Base-by-base conservation (phyloP, 2,329 filamentous ascomycete species). In the Penicillium sp. region DNA sequence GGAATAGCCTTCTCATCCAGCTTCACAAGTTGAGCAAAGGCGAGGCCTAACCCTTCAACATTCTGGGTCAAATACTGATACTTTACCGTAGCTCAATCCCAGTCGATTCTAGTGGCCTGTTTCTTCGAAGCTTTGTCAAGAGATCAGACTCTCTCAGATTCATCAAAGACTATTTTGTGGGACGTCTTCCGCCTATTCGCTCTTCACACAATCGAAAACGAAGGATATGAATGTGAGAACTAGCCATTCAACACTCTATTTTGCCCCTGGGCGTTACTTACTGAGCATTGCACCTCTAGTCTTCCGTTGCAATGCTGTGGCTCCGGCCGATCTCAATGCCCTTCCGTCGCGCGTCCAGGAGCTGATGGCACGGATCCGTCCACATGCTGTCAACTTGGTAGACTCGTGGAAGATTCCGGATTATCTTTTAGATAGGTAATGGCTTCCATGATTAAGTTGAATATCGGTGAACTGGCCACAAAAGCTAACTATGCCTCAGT, bases 401-500 rank as follows among this genome's bases (percentile, higher is more conserved):
- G 82, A 84, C 66, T 73, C 80, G 0, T 85, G 82, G 82, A 78
- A 76, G 55, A 78, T 84, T 38, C 83, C 83, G 0, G 83, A 84
- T 67, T 85, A 79, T 63, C 63, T 84, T 54, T 75, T 84, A 0
- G 79, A 84, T 56, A 75, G 72, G 72, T 74, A 62, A 37, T 37
- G 5, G 5, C 16, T 52, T 25, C 30, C 49, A 28, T 25, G 25
- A 25, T 8, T 6, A 3, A 11, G 5, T 25, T 3, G 11, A 13
- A 10, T 43, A 30, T 30, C 13, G 4, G 8, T 8, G 28, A 46
- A 4, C 6, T 11, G 14, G 30, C 14, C 25, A 3, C 14, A 26
- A 28, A 48, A 55, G 22, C 52, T 54, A 30, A 54, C 13, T n/a
- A 13, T 28, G 22, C 16, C 7, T 59, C 54, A 83, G 81, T 68